phyloP scores from a whole-genome alignment of 2,329 filamentous ascomycete genomes.

The Aspergillus tanneri region DNA sequence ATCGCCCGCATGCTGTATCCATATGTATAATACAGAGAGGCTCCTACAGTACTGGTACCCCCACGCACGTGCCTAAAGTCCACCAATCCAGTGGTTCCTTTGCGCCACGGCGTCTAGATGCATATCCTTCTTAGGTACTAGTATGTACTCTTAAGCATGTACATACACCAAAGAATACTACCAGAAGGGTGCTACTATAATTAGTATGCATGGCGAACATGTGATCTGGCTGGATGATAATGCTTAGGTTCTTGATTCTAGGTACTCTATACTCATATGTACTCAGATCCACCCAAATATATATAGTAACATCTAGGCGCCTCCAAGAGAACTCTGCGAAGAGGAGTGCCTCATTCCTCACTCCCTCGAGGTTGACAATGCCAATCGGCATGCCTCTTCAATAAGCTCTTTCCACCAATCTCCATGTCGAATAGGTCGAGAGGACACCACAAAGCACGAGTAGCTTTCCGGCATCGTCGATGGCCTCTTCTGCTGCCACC shows the following conservation, averaged over 20 bases:
- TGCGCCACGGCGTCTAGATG: slow-evolving; percentile 1
- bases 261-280: too few species aligned
- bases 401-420: slow-evolving; percentile 78
- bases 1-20: too few species aligned
- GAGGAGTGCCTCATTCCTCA: slow-evolving; percentile 47
- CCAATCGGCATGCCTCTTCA: slow-evolving; percentile 82
- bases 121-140: background rate
- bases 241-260: too few species aligned
- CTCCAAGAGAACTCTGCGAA: slow-evolving; percentile 29
- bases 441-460: slow-evolving; percentile 85
- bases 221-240: too few species aligned
- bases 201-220: background rate
- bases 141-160: background rate
- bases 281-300: too few species aligned
- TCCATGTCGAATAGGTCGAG: slow-evolving; percentile 93
- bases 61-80: background rate
- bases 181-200: too few species aligned
- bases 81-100: background rate
- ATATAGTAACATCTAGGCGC: background rate
- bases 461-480: slow-evolving; percentile 73
- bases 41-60: background rate
- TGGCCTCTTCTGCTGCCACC: slow-evolving; percentile 70
- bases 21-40: background rate
- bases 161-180: too few species aligned
- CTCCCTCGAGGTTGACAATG: slow-evolving; percentile 70